These are phyloP conservation scores for Physaria fendleri DNA, from an alignment of 345 rosid genomes.

Conservation along the genomic window DNA sequence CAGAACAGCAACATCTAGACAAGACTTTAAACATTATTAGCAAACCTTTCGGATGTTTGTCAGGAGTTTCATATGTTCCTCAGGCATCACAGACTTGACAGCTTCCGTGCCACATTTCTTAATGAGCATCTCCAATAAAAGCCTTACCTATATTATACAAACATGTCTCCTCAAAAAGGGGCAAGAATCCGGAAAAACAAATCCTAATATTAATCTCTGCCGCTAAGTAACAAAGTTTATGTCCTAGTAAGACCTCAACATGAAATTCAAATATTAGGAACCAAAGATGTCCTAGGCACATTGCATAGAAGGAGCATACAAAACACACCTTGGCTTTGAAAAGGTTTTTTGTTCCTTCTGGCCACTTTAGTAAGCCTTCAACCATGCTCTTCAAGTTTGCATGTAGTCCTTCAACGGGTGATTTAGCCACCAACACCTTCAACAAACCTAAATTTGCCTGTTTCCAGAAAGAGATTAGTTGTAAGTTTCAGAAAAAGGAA, in stretches of 20 bases:
- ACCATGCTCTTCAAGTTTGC: conserved; percentile 65
- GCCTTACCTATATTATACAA: conserved; percentile 61
- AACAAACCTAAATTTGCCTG: conserved; percentile 94
- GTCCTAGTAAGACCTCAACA: neutral
- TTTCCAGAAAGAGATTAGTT: conserved; percentile 17
- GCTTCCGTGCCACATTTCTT: conserved; percentile 89
- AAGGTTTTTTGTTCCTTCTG: conserved; percentile 70
- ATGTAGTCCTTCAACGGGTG: conserved; percentile 73
- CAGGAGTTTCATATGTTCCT: conserved; percentile 90
- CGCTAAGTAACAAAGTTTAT: neutral
- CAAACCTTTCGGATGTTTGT: conserved; percentile 90
- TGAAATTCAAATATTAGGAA: neutral
- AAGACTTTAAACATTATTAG: conserved; percentile 2
- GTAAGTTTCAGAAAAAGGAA: conserved; percentile 16
- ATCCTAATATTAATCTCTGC: neutral
- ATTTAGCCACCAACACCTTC: conserved; percentile 90
- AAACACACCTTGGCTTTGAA: conserved; percentile 79
- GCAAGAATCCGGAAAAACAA: conserved; percentile 2
- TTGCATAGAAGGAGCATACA: neutral
- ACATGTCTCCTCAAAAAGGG: conserved; percentile 9
- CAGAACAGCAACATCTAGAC: neutral
- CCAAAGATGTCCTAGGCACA: neutral
- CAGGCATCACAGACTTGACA: conserved; percentile 95
- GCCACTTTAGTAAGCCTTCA: conserved; percentile 86
- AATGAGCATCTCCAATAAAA: conserved; percentile 89